A percentile compares a stretch with the other conserved stretches of the same genome.
phyloP scores from a whole-genome alignment of 192 early-diverging fungal genomes.

The Coemansia sp. region DNA sequence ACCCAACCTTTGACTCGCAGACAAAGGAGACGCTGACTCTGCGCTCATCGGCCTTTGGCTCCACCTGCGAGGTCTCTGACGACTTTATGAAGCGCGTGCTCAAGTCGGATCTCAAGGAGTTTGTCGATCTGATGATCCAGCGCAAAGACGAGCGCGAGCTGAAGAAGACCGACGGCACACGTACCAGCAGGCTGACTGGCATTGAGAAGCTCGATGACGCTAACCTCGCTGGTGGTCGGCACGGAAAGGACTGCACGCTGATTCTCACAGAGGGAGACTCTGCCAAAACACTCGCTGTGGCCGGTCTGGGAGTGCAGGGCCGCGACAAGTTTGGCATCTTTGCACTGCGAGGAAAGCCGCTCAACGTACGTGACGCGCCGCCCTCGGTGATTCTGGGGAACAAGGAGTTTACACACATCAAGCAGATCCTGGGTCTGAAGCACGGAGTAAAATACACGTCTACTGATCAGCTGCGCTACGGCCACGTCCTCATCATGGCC shows the following conservation, averaged over 20 bases:
- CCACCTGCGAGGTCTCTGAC: slow-evolving; percentile 68
- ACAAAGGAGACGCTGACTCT: slow-evolving; percentile 96
- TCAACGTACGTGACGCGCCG: slow-evolving; percentile 92
- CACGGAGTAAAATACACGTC: slow-evolving; percentile 76
- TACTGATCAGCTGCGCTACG: slow-evolving; percentile 79
- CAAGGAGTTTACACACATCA: slow-evolving; percentile 83
- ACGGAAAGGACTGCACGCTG: slow-evolving; percentile 78
- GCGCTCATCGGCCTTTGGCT: slow-evolving; percentile 69
- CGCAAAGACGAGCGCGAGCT: slow-evolving; percentile 70
- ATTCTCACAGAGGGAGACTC: slow-evolving; percentile 98
- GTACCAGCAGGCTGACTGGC: slow-evolving; percentile 62
- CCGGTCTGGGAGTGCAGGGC: slow-evolving; percentile 83
- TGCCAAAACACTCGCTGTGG: slow-evolving; percentile 84
- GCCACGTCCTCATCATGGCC: slow-evolving; percentile 97
- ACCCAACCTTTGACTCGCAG: slow-evolving; percentile 95
- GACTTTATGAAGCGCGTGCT: slow-evolving; percentile 82
- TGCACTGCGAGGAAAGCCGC: slow-evolving; percentile 92
- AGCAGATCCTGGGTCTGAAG: slow-evolving; percentile 91
- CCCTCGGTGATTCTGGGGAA: slow-evolving; percentile 68
- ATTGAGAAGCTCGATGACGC: slow-evolving; percentile 95
- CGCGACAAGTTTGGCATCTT: slow-evolving; percentile 92
- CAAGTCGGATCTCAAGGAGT: slow-evolving; percentile 82
- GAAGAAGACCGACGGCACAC: slow-evolving; percentile 85
- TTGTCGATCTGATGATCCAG: slow-evolving; percentile 65
- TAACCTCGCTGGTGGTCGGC: slow-evolving; percentile 77